phyloP scores from a whole-genome alignment of 2,329 filamentous ascomycete genomes.

The Fusarium sarcochroum region DNA sequence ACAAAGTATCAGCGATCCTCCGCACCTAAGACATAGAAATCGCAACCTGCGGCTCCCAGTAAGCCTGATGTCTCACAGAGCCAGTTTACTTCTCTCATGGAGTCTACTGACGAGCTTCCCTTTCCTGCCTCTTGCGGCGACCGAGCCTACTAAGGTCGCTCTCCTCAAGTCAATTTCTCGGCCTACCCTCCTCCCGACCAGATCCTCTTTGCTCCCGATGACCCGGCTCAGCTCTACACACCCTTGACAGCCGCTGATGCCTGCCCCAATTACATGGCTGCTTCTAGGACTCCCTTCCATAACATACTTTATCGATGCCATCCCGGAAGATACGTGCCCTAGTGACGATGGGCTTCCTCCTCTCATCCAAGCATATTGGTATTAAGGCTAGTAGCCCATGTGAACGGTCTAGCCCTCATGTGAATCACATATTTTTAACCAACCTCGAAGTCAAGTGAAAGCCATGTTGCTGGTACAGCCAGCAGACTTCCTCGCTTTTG shows the following conservation, averaged over 20 bases:
- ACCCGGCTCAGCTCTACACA: conserved; percentile 66
- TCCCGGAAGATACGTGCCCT: conserved; percentile 77
- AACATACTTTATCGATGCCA: conserved; percentile 72
- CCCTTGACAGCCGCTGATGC: conserved; percentile 65
- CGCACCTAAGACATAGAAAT: conserved; percentile 50
- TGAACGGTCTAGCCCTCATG: conserved; percentile 79
- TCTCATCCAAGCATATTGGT: no score
- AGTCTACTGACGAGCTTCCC: conserved; percentile 74
- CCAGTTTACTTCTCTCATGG: conserved; percentile 74
- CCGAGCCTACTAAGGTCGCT: conserved; percentile 78
- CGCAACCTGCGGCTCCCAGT: conserved; percentile 48
- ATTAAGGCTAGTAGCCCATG: conserved; percentile 76
- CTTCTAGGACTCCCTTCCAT: conserved; percentile 73
- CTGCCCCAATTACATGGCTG: conserved; percentile 69
- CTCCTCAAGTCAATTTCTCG: conserved; percentile 77
- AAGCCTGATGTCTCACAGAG: conserved; percentile 61
- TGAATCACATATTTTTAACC: conserved; percentile 72
- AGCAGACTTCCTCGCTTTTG: conserved; percentile 82
- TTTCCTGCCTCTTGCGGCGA: conserved; percentile 73
- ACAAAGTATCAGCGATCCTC: conserved; percentile 53
- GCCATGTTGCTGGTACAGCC: conserved; percentile 64
- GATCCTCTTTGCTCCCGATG: conserved; percentile 72
- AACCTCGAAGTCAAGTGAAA: conserved; percentile 56
- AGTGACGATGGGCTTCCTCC: conserved; percentile 73
- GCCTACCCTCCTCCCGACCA: conserved; percentile 77